phyloP scores from a whole-genome alignment of 2,329 filamentous ascomycete genomes.

The Waltergamsia citrina region DNA sequence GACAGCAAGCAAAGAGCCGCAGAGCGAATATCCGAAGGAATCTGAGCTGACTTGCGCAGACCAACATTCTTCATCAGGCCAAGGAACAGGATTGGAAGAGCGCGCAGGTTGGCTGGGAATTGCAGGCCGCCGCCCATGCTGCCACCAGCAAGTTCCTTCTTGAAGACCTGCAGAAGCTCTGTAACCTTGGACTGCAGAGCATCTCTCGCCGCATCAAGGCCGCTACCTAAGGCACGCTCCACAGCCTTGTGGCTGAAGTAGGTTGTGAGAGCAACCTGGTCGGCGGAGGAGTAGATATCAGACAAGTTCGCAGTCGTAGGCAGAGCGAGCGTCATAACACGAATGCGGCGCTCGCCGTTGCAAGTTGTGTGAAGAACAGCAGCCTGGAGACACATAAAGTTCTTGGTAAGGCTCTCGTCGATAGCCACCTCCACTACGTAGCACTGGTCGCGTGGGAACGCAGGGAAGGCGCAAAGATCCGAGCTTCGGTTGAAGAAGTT shows the following conservation, averaged over 20 bases:
- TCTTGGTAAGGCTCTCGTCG: slow-evolving; percentile 87
- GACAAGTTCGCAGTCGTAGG: slow-evolving; percentile 87
- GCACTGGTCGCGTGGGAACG: slow-evolving; percentile 92
- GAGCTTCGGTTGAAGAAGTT: slow-evolving; percentile 99
- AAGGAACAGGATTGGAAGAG: slow-evolving; percentile 81
- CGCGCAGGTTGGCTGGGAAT: slow-evolving; percentile 86
- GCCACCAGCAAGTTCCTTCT: slow-evolving; percentile 90
- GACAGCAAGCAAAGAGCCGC: slow-evolving; percentile 91
- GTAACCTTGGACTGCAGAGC: slow-evolving; percentile 84
- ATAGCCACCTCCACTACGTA: slow-evolving; percentile 98
- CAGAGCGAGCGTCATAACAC: slow-evolving; percentile 85
- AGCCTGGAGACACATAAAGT: slow-evolving; percentile 84
- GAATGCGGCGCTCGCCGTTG: slow-evolving; percentile 91
- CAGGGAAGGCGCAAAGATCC: slow-evolving; percentile 94
- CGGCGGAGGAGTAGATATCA: slow-evolving; percentile 88
- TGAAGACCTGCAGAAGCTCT: slow-evolving; percentile 89
- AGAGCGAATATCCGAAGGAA: slow-evolving; percentile 86
- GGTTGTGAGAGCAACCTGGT: slow-evolving; percentile 84
- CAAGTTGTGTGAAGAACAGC: slow-evolving; percentile 96
- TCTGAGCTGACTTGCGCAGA: slow-evolving; percentile 84
- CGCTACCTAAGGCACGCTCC: slow-evolving; percentile 75
- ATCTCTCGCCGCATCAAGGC: slow-evolving; percentile 84
- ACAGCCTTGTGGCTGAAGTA: slow-evolving; percentile 98
- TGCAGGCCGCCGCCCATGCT: slow-evolving; percentile 93
- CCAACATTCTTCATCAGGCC: slow-evolving; percentile 95